A percentile compares a stretch with the other conserved stretches of the same genome.
These are phyloP conservation scores for Tolypocladium endophyticum DNA, from an alignment of 2,329 filamentous ascomycete genomes.

Conservation along the genomic window DNA sequence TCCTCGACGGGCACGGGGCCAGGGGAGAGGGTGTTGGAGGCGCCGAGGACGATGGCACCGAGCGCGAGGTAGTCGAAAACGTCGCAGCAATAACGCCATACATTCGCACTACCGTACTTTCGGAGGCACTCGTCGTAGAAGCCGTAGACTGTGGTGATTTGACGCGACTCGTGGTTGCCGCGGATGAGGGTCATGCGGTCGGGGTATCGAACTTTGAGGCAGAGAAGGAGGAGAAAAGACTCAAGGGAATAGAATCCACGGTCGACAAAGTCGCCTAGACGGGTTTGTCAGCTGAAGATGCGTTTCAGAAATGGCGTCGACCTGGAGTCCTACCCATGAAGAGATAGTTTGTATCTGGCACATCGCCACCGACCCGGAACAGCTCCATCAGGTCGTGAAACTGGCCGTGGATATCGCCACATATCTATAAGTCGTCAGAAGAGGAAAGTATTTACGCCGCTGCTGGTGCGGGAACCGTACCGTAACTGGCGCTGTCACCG, in stretches of 20 bases:
- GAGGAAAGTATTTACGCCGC: background rate
- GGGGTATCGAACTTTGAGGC: slow-evolving; percentile 93
- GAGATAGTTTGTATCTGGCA: slow-evolving; percentile 90
- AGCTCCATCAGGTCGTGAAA: slow-evolving; percentile 97
- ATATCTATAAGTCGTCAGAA: slow-evolving; percentile 51
- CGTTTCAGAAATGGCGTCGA: background rate
- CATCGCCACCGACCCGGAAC: slow-evolving; percentile 85
- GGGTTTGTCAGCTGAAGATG: background rate
- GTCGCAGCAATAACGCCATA: slow-evolving; percentile 95
- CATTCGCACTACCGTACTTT: slow-evolving; percentile 93
- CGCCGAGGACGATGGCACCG: slow-evolving; percentile 82
- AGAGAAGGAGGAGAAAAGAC: slow-evolving; percentile 89
- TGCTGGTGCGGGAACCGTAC: slow-evolving; percentile 33
- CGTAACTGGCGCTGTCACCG: slow-evolving; percentile 88
- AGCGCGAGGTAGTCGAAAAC: slow-evolving; percentile 95
- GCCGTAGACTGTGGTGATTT: slow-evolving; percentile 95
- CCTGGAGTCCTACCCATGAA: slow-evolving; percentile 66
- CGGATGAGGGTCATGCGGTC: slow-evolving; percentile 94
- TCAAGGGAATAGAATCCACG: slow-evolving; percentile 97
- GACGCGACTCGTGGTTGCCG: slow-evolving; percentile 90
- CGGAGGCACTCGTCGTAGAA: slow-evolving; percentile 96
- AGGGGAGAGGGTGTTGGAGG: slow-evolving; percentile 51
- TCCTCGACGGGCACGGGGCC: slow-evolving; percentile 46
- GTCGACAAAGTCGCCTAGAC: slow-evolving; percentile 84
- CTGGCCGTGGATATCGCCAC: slow-evolving; percentile 92